Evolutionary conservation across 2,329 filamentous ascomycete species (phyloP).

Genomic region (Pestalotiopsis sp.): DNA sequence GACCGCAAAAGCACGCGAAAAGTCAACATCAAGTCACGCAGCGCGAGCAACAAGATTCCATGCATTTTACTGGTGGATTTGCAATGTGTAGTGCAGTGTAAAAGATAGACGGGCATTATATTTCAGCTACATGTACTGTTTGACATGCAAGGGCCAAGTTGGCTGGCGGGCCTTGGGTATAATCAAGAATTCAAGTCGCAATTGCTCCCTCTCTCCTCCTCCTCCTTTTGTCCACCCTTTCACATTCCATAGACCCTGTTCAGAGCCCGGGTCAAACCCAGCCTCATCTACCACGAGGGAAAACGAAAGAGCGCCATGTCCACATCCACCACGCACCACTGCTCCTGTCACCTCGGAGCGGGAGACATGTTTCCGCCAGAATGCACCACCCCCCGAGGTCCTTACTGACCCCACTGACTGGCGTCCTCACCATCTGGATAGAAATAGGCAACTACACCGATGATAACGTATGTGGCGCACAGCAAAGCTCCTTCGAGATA

Average conservation of each 20-base stretch:
- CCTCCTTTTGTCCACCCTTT: background rate
- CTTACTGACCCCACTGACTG: slow-evolving; percentile 34
- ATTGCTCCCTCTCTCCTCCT: background rate
- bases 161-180: slow-evolving; percentile 3
- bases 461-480: slow-evolving; percentile 68
- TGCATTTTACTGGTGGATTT: background rate
- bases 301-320: background rate
- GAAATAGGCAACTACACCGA: slow-evolving; percentile 66
- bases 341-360: background rate
- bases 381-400: background rate
- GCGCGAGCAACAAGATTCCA: background rate
- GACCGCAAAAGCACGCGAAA: no score
- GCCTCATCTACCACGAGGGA: background rate
- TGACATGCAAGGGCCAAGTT: slow-evolving; percentile 2
- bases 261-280: background rate
- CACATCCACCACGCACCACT: background rate
- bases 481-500: slow-evolving; percentile 78
- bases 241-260: background rate
- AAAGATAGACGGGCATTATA: background rate
- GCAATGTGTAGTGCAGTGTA: background rate
- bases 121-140: background rate
- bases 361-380: background rate
- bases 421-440: slow-evolving; percentile 56
- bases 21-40: no score
- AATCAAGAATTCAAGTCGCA: background rate